Base-by-base conservation (phyloP, 2,329 filamentous ascomycete species). In the Orbilia ellipsospora region DNA sequence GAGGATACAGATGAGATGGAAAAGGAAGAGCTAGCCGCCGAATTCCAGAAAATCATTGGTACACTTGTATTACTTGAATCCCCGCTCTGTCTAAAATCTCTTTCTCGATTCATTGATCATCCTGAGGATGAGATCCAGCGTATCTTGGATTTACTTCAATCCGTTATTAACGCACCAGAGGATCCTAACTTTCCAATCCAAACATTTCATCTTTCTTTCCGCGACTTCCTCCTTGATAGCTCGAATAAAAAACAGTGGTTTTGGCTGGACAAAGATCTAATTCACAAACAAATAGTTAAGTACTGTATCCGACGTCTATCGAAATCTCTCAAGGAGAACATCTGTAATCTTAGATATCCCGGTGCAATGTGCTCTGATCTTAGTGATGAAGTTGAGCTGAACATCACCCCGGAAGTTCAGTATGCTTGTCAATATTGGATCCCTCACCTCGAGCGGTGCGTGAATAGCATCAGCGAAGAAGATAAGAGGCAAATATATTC, bases 361-460 rank as follows among this genome's bases (percentile, higher is more conserved):
- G 75, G 78, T 23, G 72, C 18, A 4, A 44, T 40, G 23, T 76
- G 76, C 50, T 67, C n/a, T 31, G 45, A 79, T 44, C 54, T 80
- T 50, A 65, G 74, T 42, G 44, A 50, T n/a, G 7, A 40, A 18
- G 42, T 65, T 8, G 51, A 50, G 26, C 10, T 15, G 23, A 26
- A 52, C 2, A 51, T 67, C 5, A 12, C 52, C 12, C 13, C 12
- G 4, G 52, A 16, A 4, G 8, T 67, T 61, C 78, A 80, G 66
- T 83, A 83, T 79, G 81, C 80, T 55, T 81, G 80, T 73, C 77
- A 79, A 15, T 82, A 83, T 78, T 83, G 81, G 82, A 77, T 81
- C 12, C 77, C 78, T 44, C 81, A 82, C 78, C 61, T 80, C 0
- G 68, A 78, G 73, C 67, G 78, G 42, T 79, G 79, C 78, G 72